phyloP scores from a whole-genome alignment of 2,329 filamentous ascomycete genomes.

The Parafenestella ontariensis region DNA sequence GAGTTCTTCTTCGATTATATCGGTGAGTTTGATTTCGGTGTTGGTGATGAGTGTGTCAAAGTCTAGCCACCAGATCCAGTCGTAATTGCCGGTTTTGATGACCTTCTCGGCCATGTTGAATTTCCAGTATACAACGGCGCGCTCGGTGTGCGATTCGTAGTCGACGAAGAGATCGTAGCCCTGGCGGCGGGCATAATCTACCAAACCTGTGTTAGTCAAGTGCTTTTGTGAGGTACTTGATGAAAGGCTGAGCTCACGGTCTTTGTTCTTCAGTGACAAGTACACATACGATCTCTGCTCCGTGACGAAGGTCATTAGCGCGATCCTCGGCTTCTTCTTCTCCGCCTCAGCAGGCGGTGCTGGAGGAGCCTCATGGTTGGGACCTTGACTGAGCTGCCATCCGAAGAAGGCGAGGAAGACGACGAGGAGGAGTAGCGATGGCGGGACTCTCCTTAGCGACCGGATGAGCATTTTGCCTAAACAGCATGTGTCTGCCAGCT shows the following conservation, averaged over 20 bases:
- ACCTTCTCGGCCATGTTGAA: constrained; percentile 49
- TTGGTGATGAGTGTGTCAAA: constrained; percentile 53
- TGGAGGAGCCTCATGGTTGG: constrained; percentile 21
- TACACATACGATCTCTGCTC: constrained; percentile 47
- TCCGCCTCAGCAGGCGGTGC: constrained; percentile 10
- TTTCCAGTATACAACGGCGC: constrained; percentile 47
- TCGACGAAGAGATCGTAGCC: constrained; percentile 51
- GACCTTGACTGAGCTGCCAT: constrained; percentile 38
- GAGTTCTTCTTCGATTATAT: constrained; percentile 47
- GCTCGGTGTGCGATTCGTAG: constrained; percentile 45
- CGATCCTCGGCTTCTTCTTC: constrained; percentile 34
- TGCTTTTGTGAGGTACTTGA: neutral
- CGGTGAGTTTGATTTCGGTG: constrained; percentile 43
- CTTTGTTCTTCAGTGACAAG: constrained; percentile 48
- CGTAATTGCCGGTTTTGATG: constrained; percentile 42
- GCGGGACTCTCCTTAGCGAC: constrained; percentile 28
- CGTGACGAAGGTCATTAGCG: constrained; percentile 48
- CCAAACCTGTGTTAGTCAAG: constrained; percentile 3
- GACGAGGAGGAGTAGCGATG: constrained; percentile 32
- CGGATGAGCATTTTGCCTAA: constrained; percentile 36
- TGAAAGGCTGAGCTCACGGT: constrained; percentile 32
- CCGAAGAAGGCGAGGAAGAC: constrained; percentile 40
- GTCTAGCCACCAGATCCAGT: constrained; percentile 55
- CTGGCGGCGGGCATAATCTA: constrained; percentile 51
- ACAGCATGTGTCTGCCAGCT: neutral